These are phyloP conservation scores for Barbatosphaeria neglecta DNA, from an alignment of 495 filamentous ascomycete species.

Conservation along the genomic window DNA sequence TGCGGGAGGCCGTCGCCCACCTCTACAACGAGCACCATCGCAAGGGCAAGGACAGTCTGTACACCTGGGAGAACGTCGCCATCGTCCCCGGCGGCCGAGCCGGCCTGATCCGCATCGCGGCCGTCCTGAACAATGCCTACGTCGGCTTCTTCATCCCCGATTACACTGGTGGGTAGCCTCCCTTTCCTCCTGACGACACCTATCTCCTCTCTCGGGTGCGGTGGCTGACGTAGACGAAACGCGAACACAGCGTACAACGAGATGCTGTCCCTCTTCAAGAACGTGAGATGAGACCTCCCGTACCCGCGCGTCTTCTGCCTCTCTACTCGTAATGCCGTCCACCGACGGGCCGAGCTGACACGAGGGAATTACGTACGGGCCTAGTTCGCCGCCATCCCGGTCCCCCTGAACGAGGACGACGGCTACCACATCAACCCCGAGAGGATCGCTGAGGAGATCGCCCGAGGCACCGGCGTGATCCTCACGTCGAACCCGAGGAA, in stretches of 20 bases:
- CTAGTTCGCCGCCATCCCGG: conserved; percentile 81
- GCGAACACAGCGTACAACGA: conserved; percentile 73
- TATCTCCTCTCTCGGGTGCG: background rate
- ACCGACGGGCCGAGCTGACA: too few species aligned
- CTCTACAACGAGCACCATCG: conserved; percentile 92
- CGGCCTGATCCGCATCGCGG: conserved; percentile 86
- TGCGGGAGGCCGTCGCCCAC: conserved; percentile 79
- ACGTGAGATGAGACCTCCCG: conserved; percentile 34
- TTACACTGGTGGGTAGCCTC: conserved; percentile 30
- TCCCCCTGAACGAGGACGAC: conserved; percentile 70
- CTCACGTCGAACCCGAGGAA: conserved; percentile 95
- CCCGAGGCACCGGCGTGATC: conserved; percentile 76
- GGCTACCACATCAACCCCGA: conserved; percentile 84
- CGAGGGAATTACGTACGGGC: conserved; percentile 4
- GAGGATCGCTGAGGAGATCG: conserved; percentile 84
- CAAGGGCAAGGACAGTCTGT: conserved; percentile 75
- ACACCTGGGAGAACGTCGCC: conserved; percentile 98
- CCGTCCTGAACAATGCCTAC: conserved; percentile 85
- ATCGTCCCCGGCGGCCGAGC: conserved; percentile 92
- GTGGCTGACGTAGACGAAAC: too few species aligned
- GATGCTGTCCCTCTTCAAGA: conserved; percentile 87
- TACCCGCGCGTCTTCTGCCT: background rate
- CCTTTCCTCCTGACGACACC: conserved; percentile 6
- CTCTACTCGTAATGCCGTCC: too few species aligned
- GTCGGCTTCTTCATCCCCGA: conserved; percentile 77